A percentile compares a stretch with the other conserved stretches of the same genome.
phyloP scores from a whole-genome alignment of 2,329 filamentous ascomycete genomes.

The Curvularia lunata region DNA sequence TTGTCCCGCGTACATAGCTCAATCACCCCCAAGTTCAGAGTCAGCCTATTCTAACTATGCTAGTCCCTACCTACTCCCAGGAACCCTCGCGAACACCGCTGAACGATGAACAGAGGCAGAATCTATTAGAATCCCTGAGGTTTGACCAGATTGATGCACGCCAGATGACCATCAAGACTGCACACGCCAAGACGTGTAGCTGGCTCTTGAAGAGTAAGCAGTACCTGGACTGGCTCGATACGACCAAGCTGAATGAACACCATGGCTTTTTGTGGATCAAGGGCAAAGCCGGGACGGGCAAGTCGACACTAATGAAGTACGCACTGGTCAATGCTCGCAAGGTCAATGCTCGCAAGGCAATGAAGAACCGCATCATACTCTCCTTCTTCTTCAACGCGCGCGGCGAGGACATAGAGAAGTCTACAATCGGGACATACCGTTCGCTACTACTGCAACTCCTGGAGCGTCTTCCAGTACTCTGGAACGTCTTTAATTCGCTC shows the following conservation, averaged over 20 bases:
- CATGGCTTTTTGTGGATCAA: slow-evolving; percentile 57
- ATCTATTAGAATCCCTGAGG: slow-evolving; percentile 42
- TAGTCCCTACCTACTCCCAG: not conserved
- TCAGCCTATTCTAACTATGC: not conserved
- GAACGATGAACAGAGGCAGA: slow-evolving; percentile 13
- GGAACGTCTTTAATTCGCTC: slow-evolving; percentile 15
- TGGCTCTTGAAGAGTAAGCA: slow-evolving; percentile 50
- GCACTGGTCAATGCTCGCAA: slow-evolving; percentile 16
- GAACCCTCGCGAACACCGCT: not conserved
- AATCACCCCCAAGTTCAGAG: not conserved
- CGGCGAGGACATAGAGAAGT: slow-evolving; percentile 29
- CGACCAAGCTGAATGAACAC: slow-evolving; percentile 32
- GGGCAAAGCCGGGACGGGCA: slow-evolving; percentile 48
- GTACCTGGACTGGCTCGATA: slow-evolving; percentile 51
- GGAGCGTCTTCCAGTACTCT: slow-evolving; percentile 17
- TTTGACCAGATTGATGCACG: slow-evolving; percentile 52
- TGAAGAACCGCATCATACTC: slow-evolving; percentile 15
- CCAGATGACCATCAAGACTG: slow-evolving; percentile 46
- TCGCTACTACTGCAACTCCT: slow-evolving; percentile 38
- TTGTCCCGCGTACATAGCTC: not conserved
- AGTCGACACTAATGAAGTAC: slow-evolving; percentile 55
- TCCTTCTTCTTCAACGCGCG: slow-evolving; percentile 40
- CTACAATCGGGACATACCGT: slow-evolving; percentile 31
- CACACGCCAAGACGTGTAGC: slow-evolving; percentile 49
- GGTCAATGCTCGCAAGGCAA: slow-evolving; percentile 16